Conservation (phyloP, 1,284 basidiomycete species). For the Fomitiporia mediterranea region DNA sequence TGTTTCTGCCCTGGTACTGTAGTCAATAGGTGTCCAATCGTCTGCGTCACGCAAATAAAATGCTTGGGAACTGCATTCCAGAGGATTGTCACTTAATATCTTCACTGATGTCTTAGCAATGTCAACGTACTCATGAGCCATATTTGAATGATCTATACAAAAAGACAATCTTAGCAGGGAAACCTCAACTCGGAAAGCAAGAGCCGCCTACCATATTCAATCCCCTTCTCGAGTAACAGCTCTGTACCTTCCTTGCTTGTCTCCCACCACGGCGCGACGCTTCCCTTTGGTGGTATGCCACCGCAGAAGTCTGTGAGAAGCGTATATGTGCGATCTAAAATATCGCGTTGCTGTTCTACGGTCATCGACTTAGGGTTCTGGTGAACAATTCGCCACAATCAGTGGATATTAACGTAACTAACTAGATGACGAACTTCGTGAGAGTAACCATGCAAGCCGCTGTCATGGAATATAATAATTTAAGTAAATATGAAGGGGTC, state of each 20-base stretch:
- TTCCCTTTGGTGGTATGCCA: slow-evolving; percentile 60
- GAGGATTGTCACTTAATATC: slow-evolving; percentile 10
- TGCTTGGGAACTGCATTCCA: slow-evolving; percentile 52
- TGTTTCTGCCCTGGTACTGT: slow-evolving; percentile 49
- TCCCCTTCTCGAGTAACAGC: slow-evolving; percentile 69
- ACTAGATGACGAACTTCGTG: slow-evolving; percentile 47
- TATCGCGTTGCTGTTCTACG: slow-evolving; percentile 65
- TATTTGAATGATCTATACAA: slow-evolving; percentile 58
- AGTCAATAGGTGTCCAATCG: slow-evolving; percentile 73
- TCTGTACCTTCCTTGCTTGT: slow-evolving; percentile 63
- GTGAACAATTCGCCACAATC: not conserved
- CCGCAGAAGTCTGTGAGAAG: slow-evolving; percentile 67
- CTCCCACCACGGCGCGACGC: slow-evolving; percentile 80
- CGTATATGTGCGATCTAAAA: slow-evolving; percentile 63
- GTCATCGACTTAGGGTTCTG: slow-evolving; percentile 63
- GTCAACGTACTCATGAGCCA: slow-evolving; percentile 53
- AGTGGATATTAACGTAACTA: not conserved
- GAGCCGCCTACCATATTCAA: slow-evolving; percentile 56
- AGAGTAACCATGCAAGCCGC: slow-evolving; percentile 71
- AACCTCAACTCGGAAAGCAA: not conserved
- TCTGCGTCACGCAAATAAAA: slow-evolving; percentile 70
- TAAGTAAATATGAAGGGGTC: slow-evolving; percentile 7
- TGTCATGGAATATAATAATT: slow-evolving; percentile 23
- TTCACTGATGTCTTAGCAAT: too few relatives aligned
- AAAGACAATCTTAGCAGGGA: not conserved